phyloP scores from a whole-genome alignment of 495 filamentous ascomycete genomes.

The Oidiodendron maius region DNA sequence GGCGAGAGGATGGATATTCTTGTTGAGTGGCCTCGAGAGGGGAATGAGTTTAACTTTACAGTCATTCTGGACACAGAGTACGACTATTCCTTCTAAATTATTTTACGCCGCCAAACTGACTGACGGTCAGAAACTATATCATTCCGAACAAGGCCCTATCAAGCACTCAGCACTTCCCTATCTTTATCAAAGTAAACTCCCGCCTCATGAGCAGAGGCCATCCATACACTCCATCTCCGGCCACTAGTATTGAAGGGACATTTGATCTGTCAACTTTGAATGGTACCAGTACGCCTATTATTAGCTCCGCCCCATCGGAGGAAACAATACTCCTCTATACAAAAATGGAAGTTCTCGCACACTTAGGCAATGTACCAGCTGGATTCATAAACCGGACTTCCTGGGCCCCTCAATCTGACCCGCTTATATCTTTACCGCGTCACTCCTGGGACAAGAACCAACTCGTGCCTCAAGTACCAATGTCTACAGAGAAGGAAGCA shows the following conservation, averaged over 20 bases:
- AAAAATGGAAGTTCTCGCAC: conserved; percentile 7
- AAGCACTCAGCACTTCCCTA: conserved; percentile 34
- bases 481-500: conserved; percentile 15
- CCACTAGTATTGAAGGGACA: too few species aligned
- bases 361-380: conserved; percentile 6
- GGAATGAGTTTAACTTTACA: not conserved
- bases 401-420: conserved; percentile 1
- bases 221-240: too few species aligned
- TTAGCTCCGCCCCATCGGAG: too few species aligned
- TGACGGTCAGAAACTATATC: conserved; percentile 36
- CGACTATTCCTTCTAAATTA: too few species aligned
- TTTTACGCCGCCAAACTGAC: not conserved
- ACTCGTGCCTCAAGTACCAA: conserved; percentile 21
- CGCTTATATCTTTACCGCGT: not conserved
- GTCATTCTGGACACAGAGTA: conserved; percentile 2
- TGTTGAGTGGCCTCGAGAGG: conserved; percentile 1
- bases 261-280: too few species aligned
- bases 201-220: too few species aligned
- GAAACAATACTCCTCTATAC: not conserved
- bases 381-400: conserved; percentile 8
- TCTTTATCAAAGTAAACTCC: conserved; percentile 15
- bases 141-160: conserved; percentile 39
- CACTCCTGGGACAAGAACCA: conserved; percentile 19
- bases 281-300: conserved; percentile 15
- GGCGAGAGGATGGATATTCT: conserved; percentile 13